Evolutionary conservation across 352 stramenopile species (phyloP), one percentile per base, ranked within the genome.

Genomic region (Phytophthora tubulina): DNA sequence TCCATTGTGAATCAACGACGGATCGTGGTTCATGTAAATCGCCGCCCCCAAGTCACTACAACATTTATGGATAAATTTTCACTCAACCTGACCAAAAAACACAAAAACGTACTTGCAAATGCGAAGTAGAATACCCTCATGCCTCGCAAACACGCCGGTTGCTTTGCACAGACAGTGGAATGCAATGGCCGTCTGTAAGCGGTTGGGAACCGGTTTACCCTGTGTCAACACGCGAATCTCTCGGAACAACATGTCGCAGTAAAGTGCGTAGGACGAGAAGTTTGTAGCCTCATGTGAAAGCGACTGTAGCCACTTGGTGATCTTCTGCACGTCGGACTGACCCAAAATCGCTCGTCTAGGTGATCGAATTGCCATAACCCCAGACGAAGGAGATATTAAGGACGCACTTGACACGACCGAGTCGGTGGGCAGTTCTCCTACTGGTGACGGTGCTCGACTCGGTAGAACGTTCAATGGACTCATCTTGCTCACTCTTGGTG

Each of bases 151-250:
- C 3, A 94, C 64, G 31, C 74, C 67, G 0, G 80, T 82, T 7
- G 87, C 87, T 10, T 85, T 81, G 46, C 84, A 91, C 52, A 94
- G 56, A 52, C 87, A 94, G 53, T 94, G 82, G 63, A 94, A 92
- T 7, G 87, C 87, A 33, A 93, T 74, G 1, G 87, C 87, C 0
- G 87, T 93, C 59, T 91, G 84, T 30, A 94, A 66, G 0, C 85
- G 82, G 49, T 94, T 94, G 2, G 87, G 87, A 35, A 69, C 78
- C 0, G 80, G 66, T 59, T 94, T 93, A 32, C 85, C 87, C 30
- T 80, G 76, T n/a, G 82, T 74, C 15, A 94, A 57, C 30, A 86
- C 78, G 32, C 75, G 73, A 44, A 80, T 89, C 55, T 94, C 85
- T 36, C 72, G 82, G 54, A 94, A 91, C 8, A 93, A 72, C 73